Base-by-base conservation (phyloP, 768 basidiomycete species). In the Tricholoma furcatifolium region DNA sequence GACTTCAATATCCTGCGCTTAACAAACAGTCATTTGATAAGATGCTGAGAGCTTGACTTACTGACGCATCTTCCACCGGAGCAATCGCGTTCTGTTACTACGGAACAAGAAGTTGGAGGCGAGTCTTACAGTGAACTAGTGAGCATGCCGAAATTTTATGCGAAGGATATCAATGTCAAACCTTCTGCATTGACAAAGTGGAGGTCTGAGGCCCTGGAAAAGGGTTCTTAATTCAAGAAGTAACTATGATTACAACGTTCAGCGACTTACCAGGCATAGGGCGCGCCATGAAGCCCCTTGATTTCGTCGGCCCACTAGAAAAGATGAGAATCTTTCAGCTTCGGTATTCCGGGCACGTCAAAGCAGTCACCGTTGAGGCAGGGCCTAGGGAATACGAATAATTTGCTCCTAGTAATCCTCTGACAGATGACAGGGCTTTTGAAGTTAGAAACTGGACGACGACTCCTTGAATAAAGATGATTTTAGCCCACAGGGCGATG, bases 151-250 rank as follows among this genome's bases (percentile, higher is more conserved):
- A 20, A 41, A 14, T n/a, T 17, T 20, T 4, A 18, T 17, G 9
- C n/a, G 18, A 9, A 20, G 39, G 18, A 9, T 15, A 4, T 18
- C 39, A n/a, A n/a, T 18, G 44, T 49, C 60, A 15, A 36, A 72
- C 74, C 74, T 62, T 78, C 64, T 2, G 80, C 80, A 42, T 82
- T 79, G 17, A 82, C 74, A 50, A 71, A 83, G 54, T 82, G 80
- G 32, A 77, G 67, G 51, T 62, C 51, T 23, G 70, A 56, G 53
- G 74, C 68, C 80, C 78, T 70, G 31, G 21, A 31, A 10, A 6
- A 23, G 24, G 18, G 14, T 32, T 17, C 4, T 7, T 4, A 47
- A 14, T 15, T 20, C 43, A 21, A 50, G n/a, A 30, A 35, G 18
- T 41, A 42, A n/a, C n/a, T n/a, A 41, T 23, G 7, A n/a, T 39